Evolutionary conservation across 179 eudicot genomes (phyloP).

Genomic region (Spinacia oleracea): DNA sequence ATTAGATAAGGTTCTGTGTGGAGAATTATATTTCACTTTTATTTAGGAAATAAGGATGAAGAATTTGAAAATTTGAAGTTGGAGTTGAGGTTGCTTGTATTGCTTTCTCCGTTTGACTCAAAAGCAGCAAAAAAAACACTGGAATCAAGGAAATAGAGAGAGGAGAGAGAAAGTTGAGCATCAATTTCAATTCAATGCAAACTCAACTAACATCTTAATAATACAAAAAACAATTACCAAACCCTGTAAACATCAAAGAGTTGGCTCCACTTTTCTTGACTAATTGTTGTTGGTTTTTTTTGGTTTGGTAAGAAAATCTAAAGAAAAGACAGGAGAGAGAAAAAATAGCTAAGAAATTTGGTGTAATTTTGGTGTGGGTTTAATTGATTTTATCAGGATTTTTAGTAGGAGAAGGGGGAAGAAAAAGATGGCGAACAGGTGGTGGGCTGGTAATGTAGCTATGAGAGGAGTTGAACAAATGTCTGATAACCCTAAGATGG

Average conservation of each 20-base stretch:
- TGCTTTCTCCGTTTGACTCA: not conserved
- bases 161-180: not conserved
- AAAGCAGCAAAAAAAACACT: not conserved
- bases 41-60: not conserved
- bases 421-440: slow-evolving; percentile 54
- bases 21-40: not conserved
- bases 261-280: slow-evolving; percentile 10
- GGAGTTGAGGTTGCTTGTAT: not conserved
- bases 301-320: slow-evolving; percentile 24
- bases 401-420: not conserved
- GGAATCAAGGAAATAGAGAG: not conserved
- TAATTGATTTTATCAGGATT: not conserved
- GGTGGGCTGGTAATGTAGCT: slow-evolving; percentile 75
- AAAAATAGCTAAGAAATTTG: not conserved
- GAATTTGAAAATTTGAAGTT: slow-evolving; percentile 22
- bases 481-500: slow-evolving; percentile 24
- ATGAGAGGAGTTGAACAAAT: slow-evolving; percentile 46
- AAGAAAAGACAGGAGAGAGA: not conserved
- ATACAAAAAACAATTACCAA: slow-evolving; percentile 1
- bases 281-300: not conserved
- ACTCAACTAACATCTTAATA: slow-evolving; percentile 9
- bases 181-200: slow-evolving; percentile 25
- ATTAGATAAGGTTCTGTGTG: not conserved
- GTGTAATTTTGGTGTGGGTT: slow-evolving; percentile 7
- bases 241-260: not conserved